These are phyloP conservation scores for Osmozyma mogii DNA, from an alignment of 805 yeast genomes.

Conservation along the genomic window DNA sequence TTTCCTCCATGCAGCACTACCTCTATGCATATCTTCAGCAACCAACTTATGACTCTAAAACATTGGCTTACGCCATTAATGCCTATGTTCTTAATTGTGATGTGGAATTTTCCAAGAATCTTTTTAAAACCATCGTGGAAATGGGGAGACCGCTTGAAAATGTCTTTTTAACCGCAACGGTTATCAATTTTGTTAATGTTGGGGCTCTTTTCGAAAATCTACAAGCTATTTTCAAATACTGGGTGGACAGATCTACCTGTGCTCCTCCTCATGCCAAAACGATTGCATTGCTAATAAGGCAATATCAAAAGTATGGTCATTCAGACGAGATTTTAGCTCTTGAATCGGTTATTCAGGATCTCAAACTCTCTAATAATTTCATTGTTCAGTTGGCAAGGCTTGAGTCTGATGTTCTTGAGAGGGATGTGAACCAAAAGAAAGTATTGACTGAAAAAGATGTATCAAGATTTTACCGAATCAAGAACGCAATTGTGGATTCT, in stretches of 20 bases:
- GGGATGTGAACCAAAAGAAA: constrained; percentile 22
- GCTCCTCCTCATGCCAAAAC: constrained; percentile 20
- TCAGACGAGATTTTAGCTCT: constrained; percentile 17
- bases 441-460: constrained; percentile 19
- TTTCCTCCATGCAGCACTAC: constrained; percentile 15
- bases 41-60: constrained; percentile 15
- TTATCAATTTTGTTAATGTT: constrained; percentile 17
- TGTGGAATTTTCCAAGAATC: constrained; percentile 20
- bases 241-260: constrained; percentile 19
- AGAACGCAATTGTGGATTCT: constrained; percentile 8
- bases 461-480: constrained; percentile 2
- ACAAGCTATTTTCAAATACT: constrained; percentile 14
- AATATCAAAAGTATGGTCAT: constrained; percentile 24
- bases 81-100: constrained; percentile 27
- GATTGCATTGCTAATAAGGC: constrained; percentile 19
- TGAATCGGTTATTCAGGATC: constrained; percentile 13
- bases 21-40: constrained; percentile 15
- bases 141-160: constrained; percentile 17
- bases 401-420: constrained; percentile 17
- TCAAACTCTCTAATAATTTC: constrained; percentile 15
- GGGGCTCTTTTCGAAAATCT: constrained; percentile 27
- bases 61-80: constrained; percentile 21
- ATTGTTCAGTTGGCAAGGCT: constrained; percentile 17
- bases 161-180: constrained; percentile 19
- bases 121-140: constrained; percentile 18